Base-by-base conservation (phyloP, 108 stramenopile species). In the Ochromonas danica region DNA sequence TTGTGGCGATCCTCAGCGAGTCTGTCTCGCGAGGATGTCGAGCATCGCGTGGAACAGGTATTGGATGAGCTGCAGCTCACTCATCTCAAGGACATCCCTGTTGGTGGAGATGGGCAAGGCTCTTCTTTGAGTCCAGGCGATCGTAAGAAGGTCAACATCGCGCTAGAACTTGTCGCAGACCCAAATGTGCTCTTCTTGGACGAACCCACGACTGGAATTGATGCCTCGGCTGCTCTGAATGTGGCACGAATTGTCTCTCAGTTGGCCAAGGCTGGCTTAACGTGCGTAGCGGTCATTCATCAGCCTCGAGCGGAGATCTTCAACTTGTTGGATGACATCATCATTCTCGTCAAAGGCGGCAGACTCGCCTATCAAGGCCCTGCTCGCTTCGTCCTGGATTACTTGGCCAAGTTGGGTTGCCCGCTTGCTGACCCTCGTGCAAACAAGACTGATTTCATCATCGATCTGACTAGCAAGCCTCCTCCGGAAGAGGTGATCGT, bases 71-170 rank as follows among this genome's bases (percentile, higher is more conserved):
- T 78, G 78, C 61, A 62, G 0, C 33, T 78, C 14, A 28, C 28
- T 1, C 78, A 61, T 61, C 38, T 61, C 10, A 42, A 51, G 27
- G 33, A 78, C 30, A 62, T 22, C 78, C 25, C 28, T 3, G 62
- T 78, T 33, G 78, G 78, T 67, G 63, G 63, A 3, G 17, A 10
- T 33, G 38, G 35, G 22, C 45, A 42, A 35, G 78, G 62, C 61
- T 33, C 63, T 28, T 22, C 31, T 36, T 67, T 75, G 41, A 41
- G 40, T 27, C 45, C 45, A 36, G 72, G 72, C 1, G 91, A 93
- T 70, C 85, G 90, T 38, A 83, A 91, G 30, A 78, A 91, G 39
- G 91, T 92, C 33, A 92, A 88, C 74, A 89, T 91, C 75, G 91
- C 88, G 1, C 33, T 90, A 33, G 89, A 91, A 71, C 83, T 91